Evolutionary conservation across 23 red algal genomes (phyloP).

Genomic region (Pyropia yezoensis): DNA sequence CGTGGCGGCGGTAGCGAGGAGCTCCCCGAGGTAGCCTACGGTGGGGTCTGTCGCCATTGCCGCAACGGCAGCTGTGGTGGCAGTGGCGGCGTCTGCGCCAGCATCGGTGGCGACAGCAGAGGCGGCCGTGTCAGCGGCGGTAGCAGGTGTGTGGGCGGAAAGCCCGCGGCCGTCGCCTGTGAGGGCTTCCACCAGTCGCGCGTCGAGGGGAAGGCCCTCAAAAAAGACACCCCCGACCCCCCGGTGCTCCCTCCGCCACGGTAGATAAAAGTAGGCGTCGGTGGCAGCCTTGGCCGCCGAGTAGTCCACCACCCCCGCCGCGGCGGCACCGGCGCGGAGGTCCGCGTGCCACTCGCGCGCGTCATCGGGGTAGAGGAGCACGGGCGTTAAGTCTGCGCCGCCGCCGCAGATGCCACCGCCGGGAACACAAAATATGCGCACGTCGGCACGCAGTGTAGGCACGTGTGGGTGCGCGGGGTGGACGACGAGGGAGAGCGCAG

Average conservation of each 20-base stretch:
- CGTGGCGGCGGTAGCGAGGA: conserved; percentile 4
- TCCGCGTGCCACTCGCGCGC: conserved; percentile 18
- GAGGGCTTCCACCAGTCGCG: conserved; percentile 3
- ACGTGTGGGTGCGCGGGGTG: conserved; percentile 42
- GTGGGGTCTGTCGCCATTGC: no score
- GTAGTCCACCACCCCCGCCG: background rate
- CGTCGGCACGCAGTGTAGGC: conserved; percentile 42
- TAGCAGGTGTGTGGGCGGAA: no score
- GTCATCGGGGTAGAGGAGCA: conserved; percentile 18
- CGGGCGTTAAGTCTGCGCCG: conserved; percentile 42
- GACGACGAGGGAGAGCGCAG: conserved; percentile 46
- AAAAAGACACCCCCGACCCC: conserved; percentile 58
- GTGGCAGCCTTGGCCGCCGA: conserved; percentile 27
- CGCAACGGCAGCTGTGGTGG: no score
- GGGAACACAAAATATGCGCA: conserved; percentile 19
- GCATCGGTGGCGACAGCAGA: no score
- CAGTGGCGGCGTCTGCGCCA: no score
- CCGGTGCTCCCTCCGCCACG: conserved; percentile 44
- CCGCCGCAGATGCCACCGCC: conserved; percentile 12
- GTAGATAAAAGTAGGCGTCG: conserved; percentile 65
- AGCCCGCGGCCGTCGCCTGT: background rate
- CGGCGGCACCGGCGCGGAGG: conserved; percentile 1
- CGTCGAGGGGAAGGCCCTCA: conserved; percentile 17
- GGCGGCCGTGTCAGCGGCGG: no score
- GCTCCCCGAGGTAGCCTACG: no score